Base-by-base conservation (phyloP, 352 stramenopile species). In the Globisporangium recalcitrans region DNA sequence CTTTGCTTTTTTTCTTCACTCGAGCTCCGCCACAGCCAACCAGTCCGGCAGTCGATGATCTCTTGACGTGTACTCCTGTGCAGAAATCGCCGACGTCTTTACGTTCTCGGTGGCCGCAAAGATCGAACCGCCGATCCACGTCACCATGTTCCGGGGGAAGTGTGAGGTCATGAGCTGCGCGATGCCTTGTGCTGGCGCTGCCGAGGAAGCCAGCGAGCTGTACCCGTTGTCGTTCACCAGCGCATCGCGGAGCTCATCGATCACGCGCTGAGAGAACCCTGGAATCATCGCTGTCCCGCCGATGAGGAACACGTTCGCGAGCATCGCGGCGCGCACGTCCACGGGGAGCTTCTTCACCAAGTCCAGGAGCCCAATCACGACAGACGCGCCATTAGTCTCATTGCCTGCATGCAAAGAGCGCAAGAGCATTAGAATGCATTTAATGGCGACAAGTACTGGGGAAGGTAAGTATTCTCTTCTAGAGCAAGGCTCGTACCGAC, bases 281-380 rank as follows among this genome's bases (percentile, higher is more conserved):
- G 83, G 82, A 58, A 95, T 72, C 86, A 95, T 95, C 36, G 78
- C 72, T 3, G 75, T 78, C 42, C 86, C 86, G 27, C 86, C 86
- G 24, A 93, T 65, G 14, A 91, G 70, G 7, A 95, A 59, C n/a
- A 95, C 40, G 57, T 90, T 93, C 49, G 83, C 72, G n/a, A 87
- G 64, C 72, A 91, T 78, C 13, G 81, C 71, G 0, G 69, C 67
- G 44, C 82, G 75, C 24, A 90, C 71, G 57, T 95, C 86, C 29
- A 95, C 56, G 0, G 86, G 84, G 0, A 76, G 48, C 44, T 80
- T 86, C 52, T 80, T 77, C 2, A 90, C 52, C 4, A 87, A 36
- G 10, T 88, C 69, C 49, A 78, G 42, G 26, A 95, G 68, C 16
- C 70, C 79, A 19, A 76, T 74, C 10, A 88, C 70, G 47, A 95